A percentile compares a stretch with the other conserved stretches of the same genome.
Conservation (phyloP, 2,329 filamentous ascomycete species). For the Chalara sp. region DNA sequence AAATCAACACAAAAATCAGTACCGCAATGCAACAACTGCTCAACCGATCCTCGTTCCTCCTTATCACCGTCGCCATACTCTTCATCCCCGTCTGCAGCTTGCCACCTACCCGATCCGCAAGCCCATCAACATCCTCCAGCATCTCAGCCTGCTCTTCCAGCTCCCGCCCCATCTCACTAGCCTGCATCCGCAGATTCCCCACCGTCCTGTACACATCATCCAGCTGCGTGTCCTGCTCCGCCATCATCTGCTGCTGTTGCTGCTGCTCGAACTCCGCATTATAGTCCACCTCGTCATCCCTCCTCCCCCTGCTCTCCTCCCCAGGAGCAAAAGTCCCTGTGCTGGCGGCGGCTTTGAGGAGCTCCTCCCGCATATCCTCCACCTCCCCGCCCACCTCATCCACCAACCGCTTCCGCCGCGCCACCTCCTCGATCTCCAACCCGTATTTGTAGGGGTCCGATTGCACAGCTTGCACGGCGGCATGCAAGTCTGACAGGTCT, state of each 20-base stretch:
- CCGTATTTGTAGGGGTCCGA: constrained; percentile 82
- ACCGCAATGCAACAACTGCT: constrained; percentile 89
- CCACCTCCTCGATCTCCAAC: constrained; percentile 74
- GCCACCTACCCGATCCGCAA: constrained; percentile 82
- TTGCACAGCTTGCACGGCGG: constrained; percentile 82
- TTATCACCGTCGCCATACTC: constrained; percentile 77
- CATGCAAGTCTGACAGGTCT: constrained; percentile 83
- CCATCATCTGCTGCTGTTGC: constrained; percentile 85
- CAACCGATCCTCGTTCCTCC: constrained; percentile 79
- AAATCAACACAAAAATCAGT: constrained; percentile 80
- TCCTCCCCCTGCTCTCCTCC: constrained; percentile 27
- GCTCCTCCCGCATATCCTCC: constrained; percentile 80
- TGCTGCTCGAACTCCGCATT: constrained; percentile 85
- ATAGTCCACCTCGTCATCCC: constrained; percentile 30
- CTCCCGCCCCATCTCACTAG: constrained; percentile 92
- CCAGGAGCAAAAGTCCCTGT: background rate
- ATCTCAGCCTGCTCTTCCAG: constrained; percentile 91
- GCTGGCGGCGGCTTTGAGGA: constrained; percentile 46
- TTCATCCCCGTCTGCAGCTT: constrained; percentile 81
- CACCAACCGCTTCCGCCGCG: constrained; percentile 72
- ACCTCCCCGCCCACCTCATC: constrained; percentile 86
- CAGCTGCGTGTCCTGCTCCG: constrained; percentile 87
- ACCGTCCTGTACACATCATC: constrained; percentile 92
- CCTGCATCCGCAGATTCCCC: constrained; percentile 82
- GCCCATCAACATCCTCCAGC: constrained; percentile 74